A percentile compares a stretch with the other conserved stretches of the same genome.
Conservation (phyloP, 306 rosid genomes). For the Casuarina equisetifolia region DNA sequence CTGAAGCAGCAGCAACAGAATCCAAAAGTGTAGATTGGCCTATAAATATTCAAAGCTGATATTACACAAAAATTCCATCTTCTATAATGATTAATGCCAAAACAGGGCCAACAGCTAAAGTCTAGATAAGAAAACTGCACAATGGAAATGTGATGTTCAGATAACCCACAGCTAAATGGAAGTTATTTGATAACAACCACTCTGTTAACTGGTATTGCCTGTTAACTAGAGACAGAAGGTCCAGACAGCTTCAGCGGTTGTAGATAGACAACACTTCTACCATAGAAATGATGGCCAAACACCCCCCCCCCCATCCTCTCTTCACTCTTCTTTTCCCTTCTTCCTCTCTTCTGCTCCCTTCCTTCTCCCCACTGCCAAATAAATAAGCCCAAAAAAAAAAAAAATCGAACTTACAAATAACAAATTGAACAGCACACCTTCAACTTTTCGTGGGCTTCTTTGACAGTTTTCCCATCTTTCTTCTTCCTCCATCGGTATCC, state of each 20-base stretch:
- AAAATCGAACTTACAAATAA: slow-evolving; percentile 59
- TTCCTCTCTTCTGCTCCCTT: no score
- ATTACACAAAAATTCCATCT: neutral
- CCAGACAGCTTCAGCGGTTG: slow-evolving; percentile 6
- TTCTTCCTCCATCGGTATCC: slow-evolving; percentile 87
- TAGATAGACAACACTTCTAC: slow-evolving; percentile 24
- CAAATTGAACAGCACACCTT: slow-evolving; percentile 82
- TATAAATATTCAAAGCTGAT: neutral
- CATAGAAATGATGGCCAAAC: slow-evolving; percentile 19
- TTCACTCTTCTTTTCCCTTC: no score
- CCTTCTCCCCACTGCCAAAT: neutral
- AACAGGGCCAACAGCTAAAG: neutral
- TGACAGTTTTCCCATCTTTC: slow-evolving; percentile 75
- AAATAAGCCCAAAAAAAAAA: slow-evolving; percentile 11
- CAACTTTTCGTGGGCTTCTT: slow-evolving; percentile 88
- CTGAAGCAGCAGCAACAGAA: neutral
- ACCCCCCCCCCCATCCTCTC: no score
- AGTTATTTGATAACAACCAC: neutral
- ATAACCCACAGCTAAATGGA: neutral
- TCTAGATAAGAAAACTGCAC: neutral
- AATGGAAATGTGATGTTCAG: neutral
- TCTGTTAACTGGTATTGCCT: slow-evolving; percentile 17
- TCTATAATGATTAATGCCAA: neutral
- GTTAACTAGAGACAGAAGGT: slow-evolving; percentile 1
- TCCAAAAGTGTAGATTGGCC: neutral